Percentiles rank a stretch among this genome's conserved stretches.
These are phyloP conservation scores for rapeseed (Brassica napus) DNA, from an alignment of 345 rosid species.

Conservation along the genomic window DNA sequence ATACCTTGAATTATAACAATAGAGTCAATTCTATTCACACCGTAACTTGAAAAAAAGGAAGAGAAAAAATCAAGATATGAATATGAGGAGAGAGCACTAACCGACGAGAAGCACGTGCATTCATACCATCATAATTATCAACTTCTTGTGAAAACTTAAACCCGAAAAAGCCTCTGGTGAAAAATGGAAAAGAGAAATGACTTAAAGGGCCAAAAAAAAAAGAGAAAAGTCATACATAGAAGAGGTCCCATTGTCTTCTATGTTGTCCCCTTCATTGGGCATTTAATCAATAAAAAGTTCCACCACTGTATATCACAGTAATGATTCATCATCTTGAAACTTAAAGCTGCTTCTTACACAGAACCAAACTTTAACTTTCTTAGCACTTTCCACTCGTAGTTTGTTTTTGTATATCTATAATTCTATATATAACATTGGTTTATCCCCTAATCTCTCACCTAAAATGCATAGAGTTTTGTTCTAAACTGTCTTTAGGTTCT, in stretches of 20 bases:
- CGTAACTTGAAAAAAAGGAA: conserved; percentile 21
- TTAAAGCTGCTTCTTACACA: conserved; percentile 30
- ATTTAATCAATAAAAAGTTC: conserved; percentile 39
- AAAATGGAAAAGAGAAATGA: conserved; percentile 38
- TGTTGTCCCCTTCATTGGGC: conserved; percentile 39
- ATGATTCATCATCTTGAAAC: conserved; percentile 39
- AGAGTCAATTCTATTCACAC: conserved; percentile 29
- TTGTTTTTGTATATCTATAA: background rate
- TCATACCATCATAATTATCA: conserved; percentile 26
- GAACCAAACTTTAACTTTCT: conserved; percentile 42
- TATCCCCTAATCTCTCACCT: conserved; percentile 2
- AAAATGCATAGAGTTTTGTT: background rate
- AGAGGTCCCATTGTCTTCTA: conserved; percentile 31
- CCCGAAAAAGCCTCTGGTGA: background rate
- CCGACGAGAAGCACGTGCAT: conserved; percentile 41
- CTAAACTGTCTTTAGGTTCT: conserved; percentile 7
- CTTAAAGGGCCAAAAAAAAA: conserved; percentile 7
- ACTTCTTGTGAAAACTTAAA: conserved; percentile 26
- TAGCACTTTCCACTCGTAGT: conserved; percentile 31
- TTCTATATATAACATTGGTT: background rate
- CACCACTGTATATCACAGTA: conserved; percentile 27
- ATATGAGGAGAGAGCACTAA: conserved; percentile 32
- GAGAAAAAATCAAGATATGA: conserved; percentile 6
- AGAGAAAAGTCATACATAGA: conserved; percentile 32
- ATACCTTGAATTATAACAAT: conserved; percentile 11